Conservation (phyloP, 129 eudicot genomes). For the Centaurea solstitialis region DNA sequence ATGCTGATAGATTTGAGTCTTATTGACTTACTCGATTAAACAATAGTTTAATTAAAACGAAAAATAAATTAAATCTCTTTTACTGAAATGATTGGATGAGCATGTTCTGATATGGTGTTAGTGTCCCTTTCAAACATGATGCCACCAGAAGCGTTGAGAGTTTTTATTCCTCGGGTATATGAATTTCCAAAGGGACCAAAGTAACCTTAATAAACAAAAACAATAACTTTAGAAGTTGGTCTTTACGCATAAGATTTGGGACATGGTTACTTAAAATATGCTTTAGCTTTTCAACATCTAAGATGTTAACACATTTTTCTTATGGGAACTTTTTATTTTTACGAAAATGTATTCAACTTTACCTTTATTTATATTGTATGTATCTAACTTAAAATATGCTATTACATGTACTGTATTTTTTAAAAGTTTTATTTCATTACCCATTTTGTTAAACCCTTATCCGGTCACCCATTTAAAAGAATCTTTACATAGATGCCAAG, state of each 20-base stretch:
- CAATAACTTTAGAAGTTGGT: not conserved
- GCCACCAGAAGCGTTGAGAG: not conserved
- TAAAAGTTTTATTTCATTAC: no score
- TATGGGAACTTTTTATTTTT: no score
- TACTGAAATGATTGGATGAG: not conserved
- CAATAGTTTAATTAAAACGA: not conserved
- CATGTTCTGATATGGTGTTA: not conserved
- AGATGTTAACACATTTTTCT: not conserved
- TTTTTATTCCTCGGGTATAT: not conserved
- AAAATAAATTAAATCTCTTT: no score
- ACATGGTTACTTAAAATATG: not conserved
- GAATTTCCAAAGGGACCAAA: not conserved
- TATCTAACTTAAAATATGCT: no score
- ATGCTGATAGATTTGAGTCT: not conserved
- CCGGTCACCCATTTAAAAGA: no score
- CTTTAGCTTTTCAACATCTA: not conserved
- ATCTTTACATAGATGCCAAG: no score
- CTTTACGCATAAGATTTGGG: not conserved
- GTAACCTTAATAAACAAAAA: not conserved
- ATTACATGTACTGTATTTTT: no score
- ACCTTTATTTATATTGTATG: no score
- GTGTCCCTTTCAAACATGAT: not conserved
- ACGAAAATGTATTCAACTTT: no score
- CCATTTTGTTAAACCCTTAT: no score
- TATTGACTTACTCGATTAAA: not conserved